Base-by-base conservation (phyloP, 495 filamentous ascomycete species). In the Physcia stellaris region DNA sequence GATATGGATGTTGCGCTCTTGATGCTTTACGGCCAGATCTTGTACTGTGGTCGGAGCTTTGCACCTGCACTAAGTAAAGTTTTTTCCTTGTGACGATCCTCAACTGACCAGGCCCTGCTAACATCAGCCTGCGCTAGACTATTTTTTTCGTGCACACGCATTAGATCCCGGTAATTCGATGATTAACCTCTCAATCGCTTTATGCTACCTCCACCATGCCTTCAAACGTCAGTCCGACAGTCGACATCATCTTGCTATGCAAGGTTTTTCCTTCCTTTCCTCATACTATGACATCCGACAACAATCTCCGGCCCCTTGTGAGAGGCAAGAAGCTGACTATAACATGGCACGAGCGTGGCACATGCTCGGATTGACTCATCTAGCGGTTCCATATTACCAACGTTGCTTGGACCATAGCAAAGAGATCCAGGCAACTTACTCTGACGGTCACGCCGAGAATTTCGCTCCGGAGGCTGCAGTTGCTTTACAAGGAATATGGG, bases 221-320 rank as follows among this genome's bases (percentile, higher is more conserved):
- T 70, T 94, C 43, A 93, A 94, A 51, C 73, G 87, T 7, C 85
- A 88, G 56, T 73, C 79, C 4, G 85, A 87, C 34, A 94, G 95
- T 53, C 68, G 88, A 1, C 86, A 95, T 52, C 86, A 79, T 46
- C 72, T 83, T 17, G 73, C 93, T 26, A 65, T 80, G 49, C 90
- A 96, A 52, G 90, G 81, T 0, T 62, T 94, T 13, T 66, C 77
- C 0, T 94, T 96, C 49, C 57, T 95, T 36, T 69, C 75, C 32
- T 64, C 75, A 18, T 98, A 98, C 55, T 79, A 83, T 46, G 57
- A 77, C 2, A 59, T 64, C 4, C 40, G 33, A 31, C 62, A 53
- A 50, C 57, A 45, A 17, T 41, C 56, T 40, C 58, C 54, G 19
- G 53, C 37, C 36, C 47, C 59, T 2, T 48, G 60, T n/a, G 54